These are phyloP conservation scores for Aspergillus sojae DNA, from an alignment of 2,329 filamentous ascomycete species.

Conservation along the genomic window DNA sequence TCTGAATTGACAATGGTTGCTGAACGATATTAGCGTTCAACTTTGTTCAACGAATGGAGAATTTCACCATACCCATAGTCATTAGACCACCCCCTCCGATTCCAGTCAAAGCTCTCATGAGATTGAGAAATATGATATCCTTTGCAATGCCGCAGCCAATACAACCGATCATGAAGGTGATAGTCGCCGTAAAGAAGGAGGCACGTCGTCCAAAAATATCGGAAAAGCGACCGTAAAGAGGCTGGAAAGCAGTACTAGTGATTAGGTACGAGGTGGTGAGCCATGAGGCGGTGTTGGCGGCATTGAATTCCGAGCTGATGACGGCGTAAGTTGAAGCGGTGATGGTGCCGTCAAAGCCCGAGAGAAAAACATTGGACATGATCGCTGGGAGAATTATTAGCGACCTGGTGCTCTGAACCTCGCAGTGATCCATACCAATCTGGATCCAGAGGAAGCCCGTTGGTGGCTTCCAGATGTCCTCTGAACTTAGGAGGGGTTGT, in stretches of 20 bases:
- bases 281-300: slow-evolving; percentile 49
- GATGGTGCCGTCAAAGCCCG: slow-evolving; percentile 54
- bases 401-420: neutral
- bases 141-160: slow-evolving; percentile 69
- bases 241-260: slow-evolving; percentile 68
- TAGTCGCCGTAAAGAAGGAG: slow-evolving; percentile 66
- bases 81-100: slow-evolving; percentile 73
- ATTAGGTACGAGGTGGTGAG: slow-evolving; percentile 68
- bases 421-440: slow-evolving; percentile 42
- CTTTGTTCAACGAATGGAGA: neutral
- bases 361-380: slow-evolving; percentile 67
- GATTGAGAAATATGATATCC: slow-evolving; percentile 70
- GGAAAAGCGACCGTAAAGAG: slow-evolving; percentile 71
- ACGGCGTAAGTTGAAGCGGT: slow-evolving; percentile 49
- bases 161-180: slow-evolving; percentile 66
- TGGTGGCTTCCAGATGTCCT: slow-evolving; percentile 51
- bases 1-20: slow-evolving; percentile 72
- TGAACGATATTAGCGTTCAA: slow-evolving; percentile 12
- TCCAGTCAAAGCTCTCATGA: slow-evolving; percentile 71
- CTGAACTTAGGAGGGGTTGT: slow-evolving; percentile 27
- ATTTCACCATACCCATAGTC: slow-evolving; percentile 54
- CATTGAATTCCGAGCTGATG: slow-evolving; percentile 52
- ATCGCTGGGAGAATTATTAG: slow-evolving; percentile 48
- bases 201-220: slow-evolving; percentile 66
- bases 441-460: slow-evolving; percentile 61